Base-by-base conservation (phyloP, 23 red algal genomes). In the Chondrus crispus region DNA sequence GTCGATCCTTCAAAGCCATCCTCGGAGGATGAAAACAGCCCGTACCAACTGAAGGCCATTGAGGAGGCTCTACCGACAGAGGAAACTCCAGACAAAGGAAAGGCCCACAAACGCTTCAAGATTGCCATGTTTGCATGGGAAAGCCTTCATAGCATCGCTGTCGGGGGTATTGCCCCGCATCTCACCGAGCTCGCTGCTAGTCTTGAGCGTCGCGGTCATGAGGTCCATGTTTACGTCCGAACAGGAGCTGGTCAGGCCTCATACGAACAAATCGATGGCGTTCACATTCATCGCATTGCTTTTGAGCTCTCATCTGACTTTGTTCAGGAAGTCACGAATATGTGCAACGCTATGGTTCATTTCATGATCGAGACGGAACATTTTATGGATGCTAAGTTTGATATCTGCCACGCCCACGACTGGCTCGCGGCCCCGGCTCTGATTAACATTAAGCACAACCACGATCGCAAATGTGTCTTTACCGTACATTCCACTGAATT, bases 111-210 rank as follows among this genome's bases (percentile, higher is more conserved):
- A 29, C 70, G 81, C 9, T 95, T 81, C 87, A 94, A 92, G 70
- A 91, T 98, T 81, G 96, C 96, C 68, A 36, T 98, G 41, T 98
- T 98, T 52, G 77, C 96, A 1, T 98, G 96, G 96, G 96, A 98
- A 71, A 94, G 89, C 3, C 82, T 98, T 33, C 92, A 98, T 76
- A 86, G 87, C 24, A 88, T 98, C 35, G 96, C 96, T 2, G 96
- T 98, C 3, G 96, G 96, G 3, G 96, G 96, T 20, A 92, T 98
- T 7, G 96, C 96, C 30, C 96, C 96, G 1, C 96, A 98, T 70
- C 63, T 98, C 20, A 98, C 96, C 18, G 93, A 98, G 66, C 87
- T 98, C 1, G 92, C 96, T 33, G 96, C 96, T 4, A 92, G 88
- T 30, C 76, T 98, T 20, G 96, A 98, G 80, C 92, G 96, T 63